phyloP scores from a whole-genome alignment of 2,329 filamentous ascomycete genomes.

The Xylariomycetidae sp. region DNA sequence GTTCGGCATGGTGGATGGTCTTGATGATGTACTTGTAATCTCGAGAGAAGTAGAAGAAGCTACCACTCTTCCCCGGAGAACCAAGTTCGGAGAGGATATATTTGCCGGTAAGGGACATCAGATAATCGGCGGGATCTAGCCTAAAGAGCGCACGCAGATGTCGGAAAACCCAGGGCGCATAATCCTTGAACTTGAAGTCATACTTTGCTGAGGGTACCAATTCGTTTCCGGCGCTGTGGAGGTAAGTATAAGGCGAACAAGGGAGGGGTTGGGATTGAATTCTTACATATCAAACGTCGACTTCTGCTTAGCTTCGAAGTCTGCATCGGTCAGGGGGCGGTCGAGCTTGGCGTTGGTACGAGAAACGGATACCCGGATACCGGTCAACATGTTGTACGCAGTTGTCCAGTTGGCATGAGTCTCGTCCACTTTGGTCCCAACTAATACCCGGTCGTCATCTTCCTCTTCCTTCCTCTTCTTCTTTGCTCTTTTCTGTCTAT shows the following conservation, averaged over 20 bases:
- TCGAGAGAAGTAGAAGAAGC: constrained; percentile 98
- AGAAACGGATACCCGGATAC: constrained; percentile 94
- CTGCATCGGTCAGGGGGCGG: constrained; percentile 79
- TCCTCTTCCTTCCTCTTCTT: constrained; percentile 82
- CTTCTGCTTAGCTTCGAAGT: constrained; percentile 93
- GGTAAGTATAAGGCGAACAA: constrained; percentile 28
- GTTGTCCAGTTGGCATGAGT: constrained; percentile 96
- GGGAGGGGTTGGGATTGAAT: neutral
- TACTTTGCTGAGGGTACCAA: constrained; percentile 97
- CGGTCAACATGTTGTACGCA: constrained; percentile 99
- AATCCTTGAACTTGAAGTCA: constrained; percentile 99
- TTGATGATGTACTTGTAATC: constrained; percentile 99
- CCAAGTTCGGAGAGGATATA: constrained; percentile 97
- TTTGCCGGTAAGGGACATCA: constrained; percentile 97
- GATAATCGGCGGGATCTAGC: constrained; percentile 92
- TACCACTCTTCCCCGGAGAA: constrained; percentile 95
- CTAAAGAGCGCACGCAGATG: constrained; percentile 83
- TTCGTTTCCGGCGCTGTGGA: constrained; percentile 80
- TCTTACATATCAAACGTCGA: constrained; percentile 97
- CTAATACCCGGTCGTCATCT: constrained; percentile 89
- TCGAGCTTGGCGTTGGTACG: constrained; percentile 96
- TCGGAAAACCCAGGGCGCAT: constrained; percentile 98
- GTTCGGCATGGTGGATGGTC: constrained; percentile 94
- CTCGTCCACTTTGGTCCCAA: constrained; percentile 97
- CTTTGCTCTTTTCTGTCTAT: constrained; percentile 85